Base-by-base conservation (phyloP, 768 basidiomycete species). In the Suillus ampliporus region DNA sequence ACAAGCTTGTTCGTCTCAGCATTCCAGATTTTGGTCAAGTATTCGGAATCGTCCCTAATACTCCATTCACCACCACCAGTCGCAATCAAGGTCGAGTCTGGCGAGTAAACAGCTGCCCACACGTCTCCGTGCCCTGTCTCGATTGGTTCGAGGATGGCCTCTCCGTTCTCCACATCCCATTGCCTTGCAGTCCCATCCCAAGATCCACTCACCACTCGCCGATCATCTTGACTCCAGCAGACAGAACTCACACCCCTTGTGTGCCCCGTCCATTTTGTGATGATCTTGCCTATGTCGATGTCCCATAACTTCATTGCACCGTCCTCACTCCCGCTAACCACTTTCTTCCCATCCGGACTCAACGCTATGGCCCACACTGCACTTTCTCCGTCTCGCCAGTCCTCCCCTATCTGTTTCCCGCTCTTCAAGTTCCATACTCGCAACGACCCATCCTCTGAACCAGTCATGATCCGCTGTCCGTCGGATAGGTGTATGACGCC, bases 21-120 rank as follows among this genome's bases (percentile, higher is more conserved):
- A 9, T 59, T 54, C 60, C 66, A 57, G 13, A 51, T 21, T 15
- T 38, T 28, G 15, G 28, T 17, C 1, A 15, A 64, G 17, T 4
- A 0, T 34, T 23, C 35, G 13, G 15, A 37, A 26, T 1, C 9
- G 4, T 13, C n/a, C n/a, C n/a, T n/a, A n/a, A n/a, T n/a, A n/a
- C n/a, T n/a, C n/a, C n/a, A n/a, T n/a, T n/a, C 21, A 17, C 14
- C n/a, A n/a, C 46, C 56, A 35, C 46, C 61, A 7, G 41, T 62
- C 2, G 61, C 56, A 15, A 62, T 48, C 23, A 21, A n/a, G 31
- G 44, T 21, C 28, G 17, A 46, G 37, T 62, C 61, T 11, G 54
- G 61, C n/a, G 61, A 62, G 31, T 57, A 62, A 9, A 48, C 17
- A 4, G n/a, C n/a, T n/a, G n/a, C n/a, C n/a, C n/a, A 48, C 17